Evolutionary conservation across 2,329 filamentous ascomycete genomes (phyloP).

Genomic region (Penicillium hordei): DNA sequence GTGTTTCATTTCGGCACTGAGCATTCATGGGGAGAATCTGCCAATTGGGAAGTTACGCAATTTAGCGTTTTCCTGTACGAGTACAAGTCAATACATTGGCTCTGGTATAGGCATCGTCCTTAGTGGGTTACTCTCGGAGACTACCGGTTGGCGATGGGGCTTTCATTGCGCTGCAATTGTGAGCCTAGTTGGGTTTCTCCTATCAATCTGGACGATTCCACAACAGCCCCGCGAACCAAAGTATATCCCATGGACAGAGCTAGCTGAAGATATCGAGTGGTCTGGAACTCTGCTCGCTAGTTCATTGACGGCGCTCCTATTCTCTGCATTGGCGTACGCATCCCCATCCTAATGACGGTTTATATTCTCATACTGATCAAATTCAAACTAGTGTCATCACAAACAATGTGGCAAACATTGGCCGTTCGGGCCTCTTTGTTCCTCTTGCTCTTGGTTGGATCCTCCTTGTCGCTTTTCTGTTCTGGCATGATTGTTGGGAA

Average conservation of each 20-base stretch:
- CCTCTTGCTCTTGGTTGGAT: slow-evolving; percentile 8
- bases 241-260: not conserved
- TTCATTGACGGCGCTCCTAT: slow-evolving; percentile 9
- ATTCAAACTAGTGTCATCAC: slow-evolving; percentile 1
- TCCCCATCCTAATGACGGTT: not conserved
- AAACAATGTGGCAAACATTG: slow-evolving; percentile 4
- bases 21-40: slow-evolving; percentile 25
- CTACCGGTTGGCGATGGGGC: slow-evolving; percentile 50
- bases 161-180: slow-evolving; percentile 32
- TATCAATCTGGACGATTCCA: slow-evolving; percentile 12
- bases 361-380: not conserved
- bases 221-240: not conserved
- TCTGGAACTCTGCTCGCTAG: slow-evolving; percentile 13
- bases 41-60: slow-evolving; percentile 48
- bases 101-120: slow-evolving; percentile 51
- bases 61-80: slow-evolving; percentile 52
- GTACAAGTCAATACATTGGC: slow-evolving; percentile 51
- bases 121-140: slow-evolving; percentile 50
- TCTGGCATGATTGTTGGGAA: slow-evolving; percentile 11
- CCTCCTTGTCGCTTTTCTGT: slow-evolving; percentile 2
- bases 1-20: slow-evolving; percentile 12
- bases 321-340: slow-evolving; percentile 18
- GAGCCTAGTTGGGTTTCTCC: slow-evolving; percentile 1
- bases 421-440: slow-evolving; percentile 3
- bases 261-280: slow-evolving; percentile 15